phyloP scores from a whole-genome alignment of 1,139 yeast genomes.

The Candida frijolesensis region DNA sequence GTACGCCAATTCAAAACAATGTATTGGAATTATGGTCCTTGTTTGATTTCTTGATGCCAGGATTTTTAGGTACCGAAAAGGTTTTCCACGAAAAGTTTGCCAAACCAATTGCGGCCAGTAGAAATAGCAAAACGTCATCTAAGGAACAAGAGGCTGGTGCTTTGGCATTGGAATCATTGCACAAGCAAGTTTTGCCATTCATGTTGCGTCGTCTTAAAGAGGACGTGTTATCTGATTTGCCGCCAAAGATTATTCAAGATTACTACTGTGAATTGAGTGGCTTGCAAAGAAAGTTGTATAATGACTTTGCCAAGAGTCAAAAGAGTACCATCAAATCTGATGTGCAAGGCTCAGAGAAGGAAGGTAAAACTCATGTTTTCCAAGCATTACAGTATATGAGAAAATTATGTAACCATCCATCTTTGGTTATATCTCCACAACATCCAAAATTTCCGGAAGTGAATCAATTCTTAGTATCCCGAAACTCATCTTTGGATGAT shows the following conservation, averaged over 20 bases:
- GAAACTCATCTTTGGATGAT: slow-evolving; percentile 64
- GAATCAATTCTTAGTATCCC: slow-evolving; percentile 55
- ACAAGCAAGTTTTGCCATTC: slow-evolving; percentile 94
- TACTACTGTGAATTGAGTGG: slow-evolving; percentile 95
- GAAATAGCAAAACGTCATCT: slow-evolving; percentile 87
- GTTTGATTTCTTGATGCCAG: slow-evolving; percentile 98
- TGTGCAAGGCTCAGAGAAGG: slow-evolving; percentile 45
- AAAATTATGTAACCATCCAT: slow-evolving; percentile 95
- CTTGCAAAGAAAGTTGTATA: slow-evolving; percentile 82
- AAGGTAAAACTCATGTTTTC: slow-evolving; percentile 87
- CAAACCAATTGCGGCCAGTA: slow-evolving; percentile 93
- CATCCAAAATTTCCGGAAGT: slow-evolving; percentile 85
- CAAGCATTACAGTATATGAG: slow-evolving; percentile 98
- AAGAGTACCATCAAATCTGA: slow-evolving; percentile 71
- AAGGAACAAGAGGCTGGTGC: slow-evolving; percentile 98
- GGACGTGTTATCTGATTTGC: slow-evolving; percentile 92
- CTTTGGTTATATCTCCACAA: slow-evolving; percentile 79
- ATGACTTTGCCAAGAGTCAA: slow-evolving; percentile 89
- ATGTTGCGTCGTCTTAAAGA: slow-evolving; percentile 95
- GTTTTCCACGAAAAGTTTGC: slow-evolving; percentile 94
- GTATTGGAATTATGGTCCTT: slow-evolving; percentile 96
- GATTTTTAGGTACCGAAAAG: slow-evolving; percentile 94
- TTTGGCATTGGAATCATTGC: slow-evolving; percentile 90
- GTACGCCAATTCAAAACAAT: slow-evolving; percentile 97
- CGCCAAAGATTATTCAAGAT: slow-evolving; percentile 98